Base-by-base conservation (phyloP, 306 rosid species). In the Lathyrus sativus region DNA sequence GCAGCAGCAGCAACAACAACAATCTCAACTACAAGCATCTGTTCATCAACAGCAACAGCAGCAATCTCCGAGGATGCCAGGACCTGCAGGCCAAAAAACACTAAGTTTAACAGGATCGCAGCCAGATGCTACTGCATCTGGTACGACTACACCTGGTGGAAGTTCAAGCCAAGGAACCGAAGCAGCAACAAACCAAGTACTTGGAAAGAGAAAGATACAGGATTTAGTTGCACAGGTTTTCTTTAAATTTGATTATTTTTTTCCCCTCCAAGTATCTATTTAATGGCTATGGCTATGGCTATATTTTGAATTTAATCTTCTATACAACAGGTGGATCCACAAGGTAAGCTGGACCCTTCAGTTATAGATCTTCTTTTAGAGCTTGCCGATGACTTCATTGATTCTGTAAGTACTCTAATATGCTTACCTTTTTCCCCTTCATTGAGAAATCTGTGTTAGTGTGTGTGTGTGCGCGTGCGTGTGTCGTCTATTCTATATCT, bases 131-230 rank as follows among this genome's bases (percentile, higher is more conserved):
- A 86, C 99, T 73, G 97, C 85, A 64, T 93, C 99, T 75, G 96
- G 99, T 26, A 62, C 91, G 81, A 93, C 97, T 29, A 93, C 99
- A 28, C 97, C 97, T 7, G 99, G 99, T 63, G 99, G 99, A 64
- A 95, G 99, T 78, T 95, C 99, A 51, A 95, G 99, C 81, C 99
- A 90, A 85, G 99, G 99, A 79, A 93, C 95, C 6, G 97, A 95
- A 80, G 89, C 96, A 79, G 90, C 96, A 14, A 91, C 99, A 59
- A 95, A 91, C 80, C 99, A 95, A 80, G 89, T 95, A 65, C 99
- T 95, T 75, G 99, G 99, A 67, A 95, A 95, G 87, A 87, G 99
- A 81, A 95, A 95, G 85, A 90, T 95, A 82, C 97, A 90, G 50
- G 99, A 95, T 80, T 83, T 95, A 82, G 99, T 88, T 65, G 85